A percentile compares a stretch with the other conserved stretches of the same genome.
These are phyloP conservation scores for Macadamia integrifolia DNA, from an alignment of 164 flowering plant genomes.

Conservation along the genomic window DNA sequence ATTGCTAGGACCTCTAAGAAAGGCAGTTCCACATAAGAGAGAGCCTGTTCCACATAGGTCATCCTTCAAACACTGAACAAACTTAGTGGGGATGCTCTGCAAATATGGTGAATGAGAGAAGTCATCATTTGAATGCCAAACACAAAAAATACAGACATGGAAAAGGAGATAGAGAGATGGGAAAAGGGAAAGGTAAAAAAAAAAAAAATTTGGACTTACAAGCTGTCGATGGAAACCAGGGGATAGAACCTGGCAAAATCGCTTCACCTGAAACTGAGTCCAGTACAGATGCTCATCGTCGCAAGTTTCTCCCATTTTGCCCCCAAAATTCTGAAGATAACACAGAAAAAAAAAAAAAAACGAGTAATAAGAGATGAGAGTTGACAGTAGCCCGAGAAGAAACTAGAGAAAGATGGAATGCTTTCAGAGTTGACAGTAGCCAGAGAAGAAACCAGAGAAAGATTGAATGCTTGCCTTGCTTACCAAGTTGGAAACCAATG, in stretches of 20 bases:
- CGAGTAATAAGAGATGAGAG: too few species aligned
- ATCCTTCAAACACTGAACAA: slow-evolving; percentile 4
- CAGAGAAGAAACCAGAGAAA: too few species aligned
- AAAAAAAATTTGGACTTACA: not conserved
- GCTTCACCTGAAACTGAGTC: not conserved
- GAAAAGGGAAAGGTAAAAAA: not conserved
- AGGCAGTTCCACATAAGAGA: not conserved
- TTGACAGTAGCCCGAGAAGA: too few species aligned
- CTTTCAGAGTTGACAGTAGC: too few species aligned
- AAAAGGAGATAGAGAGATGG: not conserved
- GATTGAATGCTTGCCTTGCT: too few species aligned
- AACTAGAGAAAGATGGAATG: too few species aligned
- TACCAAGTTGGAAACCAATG: too few species aligned
- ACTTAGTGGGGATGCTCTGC: slow-evolving; percentile 6
- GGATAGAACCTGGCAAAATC: not conserved
- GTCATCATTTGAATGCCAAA: too few species aligned
- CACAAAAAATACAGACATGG: not conserved
- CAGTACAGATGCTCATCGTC: not conserved
- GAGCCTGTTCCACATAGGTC: not conserved
- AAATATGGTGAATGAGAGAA: not conserved
- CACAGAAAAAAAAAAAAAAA: too few species aligned
- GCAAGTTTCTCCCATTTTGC: not conserved
- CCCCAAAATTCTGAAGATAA: not conserved
- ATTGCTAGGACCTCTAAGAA: not conserved
- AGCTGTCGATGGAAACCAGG: not conserved